These are phyloP conservation scores for Dovyalis caffra DNA, from an alignment of 345 rosid genomes.

Conservation along the genomic window DNA sequence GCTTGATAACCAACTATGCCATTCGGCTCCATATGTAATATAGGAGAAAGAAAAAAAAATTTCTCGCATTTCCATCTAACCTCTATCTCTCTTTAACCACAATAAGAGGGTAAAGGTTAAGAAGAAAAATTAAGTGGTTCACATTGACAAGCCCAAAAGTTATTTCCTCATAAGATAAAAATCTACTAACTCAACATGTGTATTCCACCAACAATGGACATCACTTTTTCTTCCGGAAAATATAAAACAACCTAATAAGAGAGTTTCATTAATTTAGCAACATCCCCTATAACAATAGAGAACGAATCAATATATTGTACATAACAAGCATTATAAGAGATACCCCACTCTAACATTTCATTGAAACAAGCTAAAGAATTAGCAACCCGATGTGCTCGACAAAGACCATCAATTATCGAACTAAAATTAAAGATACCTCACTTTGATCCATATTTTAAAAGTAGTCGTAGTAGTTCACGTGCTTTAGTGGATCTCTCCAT, in stretches of 20 bases:
- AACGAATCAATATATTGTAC: slow-evolving; percentile 63
- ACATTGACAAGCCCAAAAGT: slow-evolving; percentile 7
- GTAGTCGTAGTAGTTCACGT: slow-evolving; percentile 42
- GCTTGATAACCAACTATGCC: not conserved
- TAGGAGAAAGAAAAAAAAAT: not conserved
- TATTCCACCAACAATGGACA: not conserved
- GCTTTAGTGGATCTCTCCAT: slow-evolving; percentile 46
- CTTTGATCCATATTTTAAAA: slow-evolving; percentile 51
- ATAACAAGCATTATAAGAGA: slow-evolving; percentile 66
- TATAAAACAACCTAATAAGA: not conserved
- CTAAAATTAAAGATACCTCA: slow-evolving; percentile 81
- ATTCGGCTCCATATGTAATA: not conserved
- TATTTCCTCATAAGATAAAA: not conserved
- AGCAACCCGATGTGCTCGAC: slow-evolving; percentile 50
- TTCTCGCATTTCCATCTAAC: too few relatives aligned
- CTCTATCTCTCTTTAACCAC: not conserved
- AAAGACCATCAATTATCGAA: slow-evolving; percentile 73
- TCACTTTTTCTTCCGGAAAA: not conserved
- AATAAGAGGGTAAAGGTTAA: not conserved
- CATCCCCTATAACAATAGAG: slow-evolving; percentile 50
- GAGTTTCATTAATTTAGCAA: slow-evolving; percentile 47
- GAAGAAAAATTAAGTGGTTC: slow-evolving; percentile 2
- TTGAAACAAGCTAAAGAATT: slow-evolving; percentile 80
- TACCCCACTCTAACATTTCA: slow-evolving; percentile 86
- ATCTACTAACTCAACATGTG: not conserved